These are phyloP conservation scores for Ogataea sp. DNA, from an alignment of 805 yeast genomes.

Conservation along the genomic window DNA sequence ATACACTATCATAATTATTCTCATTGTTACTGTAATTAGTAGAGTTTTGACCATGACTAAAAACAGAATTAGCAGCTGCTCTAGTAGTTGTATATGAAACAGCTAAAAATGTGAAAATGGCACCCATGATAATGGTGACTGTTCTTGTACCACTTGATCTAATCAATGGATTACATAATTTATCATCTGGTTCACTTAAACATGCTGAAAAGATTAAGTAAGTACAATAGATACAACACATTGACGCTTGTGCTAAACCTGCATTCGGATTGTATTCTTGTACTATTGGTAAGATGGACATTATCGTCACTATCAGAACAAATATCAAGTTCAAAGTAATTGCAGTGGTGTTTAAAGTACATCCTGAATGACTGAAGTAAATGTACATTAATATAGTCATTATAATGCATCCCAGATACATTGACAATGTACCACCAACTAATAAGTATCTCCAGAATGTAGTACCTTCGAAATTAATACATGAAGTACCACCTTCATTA, in stretches of 20 bases:
- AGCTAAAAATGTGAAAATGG: slow-evolving; percentile 88
- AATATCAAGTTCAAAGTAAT: slow-evolving; percentile 69
- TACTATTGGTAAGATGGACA: slow-evolving; percentile 73
- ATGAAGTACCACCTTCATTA: slow-evolving; percentile 35
- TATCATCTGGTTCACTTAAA: slow-evolving; percentile 94
- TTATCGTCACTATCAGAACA: slow-evolving; percentile 50
- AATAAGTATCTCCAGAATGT: slow-evolving; percentile 73
- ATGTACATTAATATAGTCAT: slow-evolving; percentile 76
- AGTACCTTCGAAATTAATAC: slow-evolving; percentile 26
- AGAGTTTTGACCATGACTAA: slow-evolving; percentile 29
- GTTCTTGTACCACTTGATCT: slow-evolving; percentile 88
- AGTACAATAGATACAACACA: slow-evolving; percentile 91
- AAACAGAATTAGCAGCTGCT: slow-evolving; percentile 80
- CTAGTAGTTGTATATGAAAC: slow-evolving; percentile 96
- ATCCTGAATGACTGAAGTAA: slow-evolving; percentile 73
- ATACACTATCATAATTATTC: slow-evolving; percentile 34
- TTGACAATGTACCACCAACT: slow-evolving; percentile 77
- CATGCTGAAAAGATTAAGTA: slow-evolving; percentile 89
- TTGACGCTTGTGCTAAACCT: slow-evolving; percentile 92
- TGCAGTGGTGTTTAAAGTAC: slow-evolving; percentile 85
- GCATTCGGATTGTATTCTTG: slow-evolving; percentile 94
- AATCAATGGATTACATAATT: slow-evolving; percentile 82
- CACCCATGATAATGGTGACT: slow-evolving; percentile 80
- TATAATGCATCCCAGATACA: slow-evolving; percentile 69
- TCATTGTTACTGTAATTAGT: slow-evolving; percentile 15